Evolutionary conservation across 2,329 filamentous ascomycete species (phyloP), one percentile per base, ranked within the genome.

Genomic region (Sporothrix pallida): DNA sequence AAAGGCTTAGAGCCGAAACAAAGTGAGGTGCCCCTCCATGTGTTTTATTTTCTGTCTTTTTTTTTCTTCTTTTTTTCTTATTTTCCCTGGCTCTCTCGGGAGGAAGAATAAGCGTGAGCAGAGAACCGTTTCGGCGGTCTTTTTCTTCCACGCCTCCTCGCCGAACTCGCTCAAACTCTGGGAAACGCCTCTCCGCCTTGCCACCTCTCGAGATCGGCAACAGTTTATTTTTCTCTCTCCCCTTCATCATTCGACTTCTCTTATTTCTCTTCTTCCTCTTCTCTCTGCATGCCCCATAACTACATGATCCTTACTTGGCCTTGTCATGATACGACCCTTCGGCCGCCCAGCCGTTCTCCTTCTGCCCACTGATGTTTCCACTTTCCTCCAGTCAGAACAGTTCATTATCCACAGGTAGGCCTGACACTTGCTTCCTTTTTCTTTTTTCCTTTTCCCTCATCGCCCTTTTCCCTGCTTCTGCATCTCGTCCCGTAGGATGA

Each of bases 361-460:
- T 12, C 15, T 62, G n/a, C 20, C 62, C n/a, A 46, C 10, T 67
- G 31, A 37, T 37, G 31, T 37, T 37, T 37, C 31, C 31, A 37
- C 31, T 13, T 12, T 44, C 60, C 6, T 52, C 48, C 62, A n/a
- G 42, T 26, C 62, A n/a, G 12, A 48, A 42, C 62, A 48, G 62
- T 48, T 17, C 12, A 26, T 26, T 26, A 4, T n/a, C n/a, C 26
- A n/a, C 37, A 26, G 23, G 23, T n/a, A 12, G 9, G 20, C 42
- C 15, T 60, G 9, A 17, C 56, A 23, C 37, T 65, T 46, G 37
- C 60, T 65, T 46, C 7, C n/a, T 65, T 60, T 60, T 15, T 68
- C 20, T 67, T 15, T 31, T 67, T 20, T 20, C 20, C 20, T n/a
- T 44, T 68, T 26, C 13, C 48, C 46, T 48, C 46, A 13, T 9